Percentiles rank a stretch among this genome's conserved stretches.
Conservation (phyloP, 2,329 filamentous ascomycete species). For the Fusarium sororula region DNA sequence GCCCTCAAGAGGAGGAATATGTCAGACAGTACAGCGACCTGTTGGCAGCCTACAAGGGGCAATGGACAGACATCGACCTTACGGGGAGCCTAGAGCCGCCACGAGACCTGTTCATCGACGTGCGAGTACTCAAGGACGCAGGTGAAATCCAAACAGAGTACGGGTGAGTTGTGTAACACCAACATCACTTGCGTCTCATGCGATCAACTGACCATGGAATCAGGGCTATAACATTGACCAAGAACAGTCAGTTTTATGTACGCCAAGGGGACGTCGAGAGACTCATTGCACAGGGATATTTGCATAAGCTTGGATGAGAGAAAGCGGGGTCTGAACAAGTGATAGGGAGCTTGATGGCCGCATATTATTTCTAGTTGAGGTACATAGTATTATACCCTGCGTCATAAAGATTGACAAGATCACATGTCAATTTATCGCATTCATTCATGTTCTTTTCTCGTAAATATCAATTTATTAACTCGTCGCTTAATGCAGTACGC, state of each 20-base stretch:
- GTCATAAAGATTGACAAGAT: constrained; percentile 4
- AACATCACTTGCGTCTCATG: not conserved
- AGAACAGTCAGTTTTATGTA: constrained; percentile 98
- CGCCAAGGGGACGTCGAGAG: constrained; percentile 95
- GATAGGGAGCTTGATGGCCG: not conserved
- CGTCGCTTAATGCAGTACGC: not conserved
- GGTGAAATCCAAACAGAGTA: constrained; percentile 99
- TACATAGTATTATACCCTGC: constrained; percentile 26
- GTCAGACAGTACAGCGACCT: constrained; percentile 91
- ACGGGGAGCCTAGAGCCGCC: constrained; percentile 94
- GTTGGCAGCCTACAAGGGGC: constrained; percentile 94
- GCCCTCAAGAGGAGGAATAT: constrained; percentile 96
- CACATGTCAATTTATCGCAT: not conserved
- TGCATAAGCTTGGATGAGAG: constrained; percentile 84
- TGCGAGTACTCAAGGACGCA: constrained; percentile 93
- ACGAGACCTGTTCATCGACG: constrained; percentile 96
- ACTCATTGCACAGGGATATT: constrained; percentile 91
- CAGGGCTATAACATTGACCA: constrained; percentile 93
- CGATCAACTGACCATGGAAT: constrained; percentile 34
- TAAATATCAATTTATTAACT: not conserved
- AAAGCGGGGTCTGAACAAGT: not conserved
- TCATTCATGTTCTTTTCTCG: not conserved
- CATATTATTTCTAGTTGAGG: not conserved
- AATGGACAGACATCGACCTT: constrained; percentile 97
- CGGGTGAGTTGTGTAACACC: constrained; percentile 69